These are phyloP conservation scores for Lactifluus piperatus DNA, from an alignment of 768 basidiomycete genomes.

Conservation along the genomic window DNA sequence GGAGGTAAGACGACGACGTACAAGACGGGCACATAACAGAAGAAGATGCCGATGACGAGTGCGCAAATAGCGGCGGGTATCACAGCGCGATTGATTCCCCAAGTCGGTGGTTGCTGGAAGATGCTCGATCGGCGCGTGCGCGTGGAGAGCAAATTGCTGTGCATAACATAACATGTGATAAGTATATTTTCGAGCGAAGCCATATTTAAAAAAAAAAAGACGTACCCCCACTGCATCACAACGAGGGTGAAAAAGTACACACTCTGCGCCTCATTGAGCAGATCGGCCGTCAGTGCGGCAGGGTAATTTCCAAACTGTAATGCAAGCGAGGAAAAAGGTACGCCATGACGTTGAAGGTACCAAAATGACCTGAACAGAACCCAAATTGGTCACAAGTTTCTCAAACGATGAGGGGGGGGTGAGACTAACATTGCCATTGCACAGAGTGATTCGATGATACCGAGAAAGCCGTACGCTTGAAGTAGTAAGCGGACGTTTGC, in stretches of 20 bases:
- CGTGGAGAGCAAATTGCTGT: constrained; percentile 41
- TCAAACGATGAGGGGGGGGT: background rate
- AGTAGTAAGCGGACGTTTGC: constrained; percentile 43
- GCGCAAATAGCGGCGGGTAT: constrained; percentile 39
- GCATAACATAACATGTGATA: background rate
- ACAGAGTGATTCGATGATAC: constrained; percentile 37
- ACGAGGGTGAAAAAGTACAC: constrained; percentile 45
- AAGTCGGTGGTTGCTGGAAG: constrained; percentile 44
- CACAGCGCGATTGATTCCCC: constrained; percentile 33
- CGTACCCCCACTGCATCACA: constrained; percentile 48
- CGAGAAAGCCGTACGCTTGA: constrained; percentile 54
- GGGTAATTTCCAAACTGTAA: constrained; percentile 40
- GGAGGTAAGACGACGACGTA: background rate
- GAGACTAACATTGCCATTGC: constrained; percentile 39
- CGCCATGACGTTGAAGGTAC: constrained; percentile 37
- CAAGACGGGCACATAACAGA: constrained; percentile 36
- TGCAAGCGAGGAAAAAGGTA: constrained; percentile 40
- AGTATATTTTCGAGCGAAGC: background rate
- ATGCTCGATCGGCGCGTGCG: constrained; percentile 47
- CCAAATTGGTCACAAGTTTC: background rate
- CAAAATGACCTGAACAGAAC: constrained; percentile 31
- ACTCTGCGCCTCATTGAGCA: constrained; percentile 41
- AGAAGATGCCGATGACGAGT: constrained; percentile 37
- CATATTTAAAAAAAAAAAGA: background rate
- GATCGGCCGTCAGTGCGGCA: constrained; percentile 29